Percentiles rank a stretch among this genome's conserved stretches.
Evolutionary conservation across 2,329 filamentous ascomycete genomes (phyloP).

Genomic region (Aspergillus versicolor): DNA sequence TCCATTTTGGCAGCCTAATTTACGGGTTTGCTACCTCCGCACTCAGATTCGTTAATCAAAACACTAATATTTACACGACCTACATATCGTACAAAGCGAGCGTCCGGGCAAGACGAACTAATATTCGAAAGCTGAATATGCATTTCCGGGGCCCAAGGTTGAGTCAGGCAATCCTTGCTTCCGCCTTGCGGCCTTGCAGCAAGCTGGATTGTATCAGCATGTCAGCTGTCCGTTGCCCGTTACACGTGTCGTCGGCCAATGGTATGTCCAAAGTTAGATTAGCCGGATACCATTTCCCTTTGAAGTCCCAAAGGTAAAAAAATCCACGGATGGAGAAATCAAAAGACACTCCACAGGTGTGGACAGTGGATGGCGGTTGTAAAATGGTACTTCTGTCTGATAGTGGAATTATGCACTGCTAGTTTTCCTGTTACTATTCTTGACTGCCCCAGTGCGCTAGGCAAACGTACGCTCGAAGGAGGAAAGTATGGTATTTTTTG

Average conservation of each 20-base stretch:
- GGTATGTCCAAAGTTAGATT: not conserved
- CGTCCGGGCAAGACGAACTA: not conserved
- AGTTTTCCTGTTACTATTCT: slow-evolving; percentile 1
- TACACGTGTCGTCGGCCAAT: slow-evolving; percentile 9
- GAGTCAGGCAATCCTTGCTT: not conserved
- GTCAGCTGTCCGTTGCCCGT: not conserved
- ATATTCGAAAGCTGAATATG: not conserved
- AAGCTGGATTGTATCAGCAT: not conserved
- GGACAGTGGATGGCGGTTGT: slow-evolving; percentile 4
- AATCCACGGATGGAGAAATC: not conserved
- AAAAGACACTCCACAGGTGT: not conserved
- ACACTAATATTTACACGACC: not conserved
- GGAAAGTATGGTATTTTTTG: not conserved
- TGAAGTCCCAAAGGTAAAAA: not conserved
- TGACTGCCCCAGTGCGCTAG: not conserved
- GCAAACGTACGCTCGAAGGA: not conserved
- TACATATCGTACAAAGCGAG: not conserved
- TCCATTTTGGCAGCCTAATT: not conserved
- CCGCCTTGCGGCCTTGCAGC: slow-evolving; percentile 3
- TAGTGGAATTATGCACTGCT: not conserved
- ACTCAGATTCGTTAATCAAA: not conserved
- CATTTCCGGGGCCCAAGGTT: not conserved
- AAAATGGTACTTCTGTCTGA: slow-evolving; percentile 2
- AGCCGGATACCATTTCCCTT: not conserved
- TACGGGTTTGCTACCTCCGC: not conserved